These are phyloP conservation scores for Rhizopogon rudus DNA, from an alignment of 768 basidiomycete genomes.

Conservation along the genomic window DNA sequence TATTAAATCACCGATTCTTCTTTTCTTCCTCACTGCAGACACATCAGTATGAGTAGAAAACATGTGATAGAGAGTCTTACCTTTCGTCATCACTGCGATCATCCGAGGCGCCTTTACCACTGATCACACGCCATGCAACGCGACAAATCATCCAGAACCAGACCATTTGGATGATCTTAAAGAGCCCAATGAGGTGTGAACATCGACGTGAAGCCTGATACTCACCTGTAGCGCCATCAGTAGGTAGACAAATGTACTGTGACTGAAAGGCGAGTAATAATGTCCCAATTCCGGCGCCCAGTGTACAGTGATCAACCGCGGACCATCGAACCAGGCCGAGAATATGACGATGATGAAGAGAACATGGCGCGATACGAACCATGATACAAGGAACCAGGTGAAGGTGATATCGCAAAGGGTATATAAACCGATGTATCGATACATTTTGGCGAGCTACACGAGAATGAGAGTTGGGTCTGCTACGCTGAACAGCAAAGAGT, in stretches of 20 bases:
- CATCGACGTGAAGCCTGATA: neutral
- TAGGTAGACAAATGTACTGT: conserved; percentile 46
- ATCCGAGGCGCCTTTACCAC: conserved; percentile 75
- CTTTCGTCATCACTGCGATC: conserved; percentile 81
- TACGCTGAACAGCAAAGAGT: neutral
- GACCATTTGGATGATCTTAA: conserved; percentile 63
- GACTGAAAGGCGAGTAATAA: conserved; percentile 45
- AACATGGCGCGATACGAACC: conserved; percentile 87
- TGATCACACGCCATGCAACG: conserved; percentile 77
- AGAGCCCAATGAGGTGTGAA: conserved; percentile 2
- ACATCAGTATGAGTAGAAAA: neutral
- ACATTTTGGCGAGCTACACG: conserved; percentile 85
- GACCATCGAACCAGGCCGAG: conserved; percentile 50
- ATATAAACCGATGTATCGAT: conserved; percentile 73
- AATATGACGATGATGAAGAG: conserved; percentile 71
- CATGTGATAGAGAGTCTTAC: conserved; percentile 29
- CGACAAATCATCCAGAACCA: conserved; percentile 89
- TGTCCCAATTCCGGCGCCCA: conserved; percentile 59
- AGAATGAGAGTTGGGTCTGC: neutral
- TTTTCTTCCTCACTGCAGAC: conserved; percentile 11
- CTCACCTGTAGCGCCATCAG: conserved; percentile 61
- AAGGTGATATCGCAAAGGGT: conserved; percentile 72
- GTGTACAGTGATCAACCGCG: conserved; percentile 40
- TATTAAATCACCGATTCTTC: conserved; percentile 25
- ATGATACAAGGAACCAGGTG: conserved; percentile 78